phyloP scores from a whole-genome alignment of 1,284 basidiomycete species.

The Salmacisia buchloeana region DNA sequence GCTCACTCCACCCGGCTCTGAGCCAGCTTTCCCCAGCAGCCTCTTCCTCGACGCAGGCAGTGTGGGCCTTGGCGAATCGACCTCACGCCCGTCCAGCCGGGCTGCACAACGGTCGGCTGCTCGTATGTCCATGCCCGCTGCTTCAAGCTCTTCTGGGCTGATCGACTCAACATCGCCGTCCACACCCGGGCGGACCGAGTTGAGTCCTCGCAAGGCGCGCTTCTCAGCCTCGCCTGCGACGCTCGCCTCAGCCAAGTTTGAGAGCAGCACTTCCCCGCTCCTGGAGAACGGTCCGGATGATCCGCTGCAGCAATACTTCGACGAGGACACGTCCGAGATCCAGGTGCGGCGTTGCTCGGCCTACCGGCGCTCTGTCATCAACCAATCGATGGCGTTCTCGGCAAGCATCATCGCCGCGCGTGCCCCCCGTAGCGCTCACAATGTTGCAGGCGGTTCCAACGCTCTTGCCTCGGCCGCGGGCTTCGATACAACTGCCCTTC shows the following conservation, averaged over 20 bases:
- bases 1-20: slow-evolving; percentile 23
- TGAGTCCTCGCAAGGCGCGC: background rate
- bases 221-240: slow-evolving; percentile 2
- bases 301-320: background rate
- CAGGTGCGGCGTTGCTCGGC: slow-evolving; percentile 37
- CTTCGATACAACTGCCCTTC: too few species aligned
- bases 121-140: slow-evolving; percentile 18
- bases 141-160: too few species aligned
- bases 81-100: slow-evolving; percentile 19
- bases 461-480: background rate
- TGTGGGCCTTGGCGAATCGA: slow-evolving; percentile 17
- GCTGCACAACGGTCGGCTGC: slow-evolving; percentile 20
- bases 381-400: slow-evolving; percentile 45
- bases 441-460: background rate
- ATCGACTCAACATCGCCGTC: background rate
- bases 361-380: slow-evolving; percentile 35
- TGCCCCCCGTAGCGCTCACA: slow-evolving; percentile 14
- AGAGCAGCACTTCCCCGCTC: background rate
- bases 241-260: background rate
- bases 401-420: slow-evolving; percentile 36
- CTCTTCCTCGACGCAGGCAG: slow-evolving; percentile 21
- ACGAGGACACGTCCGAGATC: slow-evolving; percentile 22
- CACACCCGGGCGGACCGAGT: background rate
- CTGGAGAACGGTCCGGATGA: background rate
- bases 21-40: slow-evolving; percentile 36